Evolutionary conservation across 2,329 filamentous ascomycete genomes (phyloP), one percentile per base, ranked within the genome.

Genomic region (Cephalotrichum gorgonifer): DNA sequence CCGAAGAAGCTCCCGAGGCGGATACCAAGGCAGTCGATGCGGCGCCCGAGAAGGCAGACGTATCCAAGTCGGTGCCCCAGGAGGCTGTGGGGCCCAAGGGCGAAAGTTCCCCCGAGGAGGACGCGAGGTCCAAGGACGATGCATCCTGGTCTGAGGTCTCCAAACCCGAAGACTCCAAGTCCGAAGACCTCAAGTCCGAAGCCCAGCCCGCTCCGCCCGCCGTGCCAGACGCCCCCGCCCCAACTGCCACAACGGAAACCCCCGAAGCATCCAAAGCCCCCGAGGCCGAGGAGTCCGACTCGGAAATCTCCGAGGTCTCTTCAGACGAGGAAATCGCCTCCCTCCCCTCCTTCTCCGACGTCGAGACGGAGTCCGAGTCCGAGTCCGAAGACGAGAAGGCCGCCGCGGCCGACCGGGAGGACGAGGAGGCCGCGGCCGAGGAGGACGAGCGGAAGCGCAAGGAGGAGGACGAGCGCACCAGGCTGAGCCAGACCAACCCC

Each of bases 231-330:
- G 30, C 30, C 4, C 8, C 33, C 8, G 35, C 6, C n/a, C 7
- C 20, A 20, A n/a, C 35, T 22, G 8, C 30, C 12, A 20, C 20
- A 2, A 4, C 35, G n/a, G 35, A 22, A 39, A 6, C 35, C n/a
- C 35, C 6, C 3, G 3, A n/a, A 9, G 2, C 17, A 2, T 20
- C 35, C 4, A 5, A n/a, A 5, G 3, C n/a, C 17, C 7, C 35
- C 2, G 35, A 39, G 17, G 35, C 20, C 14, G 6, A 6, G 17
- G 3, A 7, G 17, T 39, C 17, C n/a, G n/a, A 39, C 35, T 14
- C 4, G 9, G 14, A n/a, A 6, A 64, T 62, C 48, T 58, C 62
- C 1, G 14, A n/a, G 11, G 64, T 62, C 48, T 58, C 62, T 0
- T 38, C 33, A 14, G 44, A 52, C 8, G 57, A 62, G 31, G 56